Base-by-base conservation (phyloP, 768 basidiomycete species). In the Pulveroboletus sp. region DNA sequence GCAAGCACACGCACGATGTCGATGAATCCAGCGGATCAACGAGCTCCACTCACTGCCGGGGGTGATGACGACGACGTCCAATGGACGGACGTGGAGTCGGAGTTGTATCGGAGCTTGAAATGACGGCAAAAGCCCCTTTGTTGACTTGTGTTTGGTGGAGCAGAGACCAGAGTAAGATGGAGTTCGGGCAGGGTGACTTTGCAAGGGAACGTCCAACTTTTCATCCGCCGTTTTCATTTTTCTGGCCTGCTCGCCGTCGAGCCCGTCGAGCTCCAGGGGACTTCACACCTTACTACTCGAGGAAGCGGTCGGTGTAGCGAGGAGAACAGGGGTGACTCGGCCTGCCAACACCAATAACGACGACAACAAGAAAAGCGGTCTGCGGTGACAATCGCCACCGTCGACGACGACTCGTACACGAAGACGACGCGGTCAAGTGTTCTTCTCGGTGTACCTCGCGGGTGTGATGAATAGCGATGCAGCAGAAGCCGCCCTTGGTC, bases 401-500 rank as follows among this genome's bases (percentile, higher is more conserved):
- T 33, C 49, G 31, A 35, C 55, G 35, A 42, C 51, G 43, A 55
- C 51, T 46, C 13, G 47, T n/a, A 44, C 37, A 30, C 54, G 39
- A 11, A 24, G 36, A 36, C 55, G 51, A 49, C 43, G 2, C 39
- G 32, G 24, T 41, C 51, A 39, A 46, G 18, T 14, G 4, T 50
- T 53, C 44, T 48, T 45, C 35, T 53, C 33, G 49, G 48, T 47
- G 43, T 51, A 44, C 50, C 36, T 40, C 17, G 43, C 31, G 36
- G 49, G 53, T 57, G 59, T 65, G 64, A 76, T 76, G 75, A 71
- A 70, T 63, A 75, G 66, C 69, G 80, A 81, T 77, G 79, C 77
- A 58, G 73, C 74, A 60, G 80, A 81, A 66, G 80, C 79, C 49
- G 78, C 77, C 36, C 76, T 82, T 50, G 80, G 78, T 63, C 70